Conservation (phyloP, 768 basidiomycete species). For the Lentinula detonsa region DNA sequence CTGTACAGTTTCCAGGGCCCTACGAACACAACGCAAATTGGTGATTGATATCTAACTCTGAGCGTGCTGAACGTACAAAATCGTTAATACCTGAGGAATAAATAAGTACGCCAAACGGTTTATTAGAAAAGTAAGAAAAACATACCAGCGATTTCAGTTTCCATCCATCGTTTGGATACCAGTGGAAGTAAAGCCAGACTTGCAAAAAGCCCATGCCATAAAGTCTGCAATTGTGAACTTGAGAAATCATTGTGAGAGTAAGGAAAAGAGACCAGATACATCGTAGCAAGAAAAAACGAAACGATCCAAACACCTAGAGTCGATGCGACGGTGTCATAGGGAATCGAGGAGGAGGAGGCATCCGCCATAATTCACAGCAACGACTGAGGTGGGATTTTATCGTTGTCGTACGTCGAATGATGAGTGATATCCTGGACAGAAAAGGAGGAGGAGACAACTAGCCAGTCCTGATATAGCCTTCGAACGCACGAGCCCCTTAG, state of each 20-base stretch:
- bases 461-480: no score
- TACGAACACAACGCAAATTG: slow-evolving; percentile 4
- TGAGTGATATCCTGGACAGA: background rate
- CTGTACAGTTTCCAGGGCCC: slow-evolving; percentile 15
- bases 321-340: background rate
- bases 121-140: background rate
- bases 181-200: slow-evolving; percentile 17
- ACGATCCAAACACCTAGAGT: background rate
- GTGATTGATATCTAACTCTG: background rate
- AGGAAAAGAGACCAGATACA: background rate
- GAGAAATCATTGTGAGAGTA: background rate
- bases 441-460: background rate
- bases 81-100: background rate
- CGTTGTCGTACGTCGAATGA: background rate
- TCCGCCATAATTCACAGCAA: background rate
- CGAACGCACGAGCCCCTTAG: background rate
- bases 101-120: background rate
- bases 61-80: background rate
- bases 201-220: slow-evolving; percentile 17
- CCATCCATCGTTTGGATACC: slow-evolving; percentile 17
- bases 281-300: background rate
- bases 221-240: slow-evolving; percentile 6
- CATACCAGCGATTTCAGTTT: slow-evolving; percentile 13
- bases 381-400: background rate
- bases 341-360: background rate